These are phyloP conservation scores for Starmerella floricola DNA, from an alignment of 805 yeast species.

Conservation along the genomic window DNA sequence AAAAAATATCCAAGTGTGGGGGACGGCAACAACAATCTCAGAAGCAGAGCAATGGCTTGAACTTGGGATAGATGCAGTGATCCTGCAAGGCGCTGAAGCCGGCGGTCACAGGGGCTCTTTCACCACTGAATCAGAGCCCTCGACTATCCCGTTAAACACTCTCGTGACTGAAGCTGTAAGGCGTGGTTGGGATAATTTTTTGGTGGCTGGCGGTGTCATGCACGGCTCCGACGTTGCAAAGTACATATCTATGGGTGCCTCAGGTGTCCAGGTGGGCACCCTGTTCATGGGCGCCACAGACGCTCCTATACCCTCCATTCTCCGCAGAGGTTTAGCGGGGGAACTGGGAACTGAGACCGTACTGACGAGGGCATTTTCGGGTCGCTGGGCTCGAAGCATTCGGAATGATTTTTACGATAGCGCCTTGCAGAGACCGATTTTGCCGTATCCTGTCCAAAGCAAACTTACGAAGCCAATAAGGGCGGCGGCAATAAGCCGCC, in stretches of 20 bases:
- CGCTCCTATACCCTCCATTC: neutral
- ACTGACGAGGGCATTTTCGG: too few relatives aligned
- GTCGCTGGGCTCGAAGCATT: too few relatives aligned
- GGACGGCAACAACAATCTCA: neutral
- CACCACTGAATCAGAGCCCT: neutral
- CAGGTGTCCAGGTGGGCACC: neutral
- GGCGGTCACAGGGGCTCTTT: slow-evolving; percentile 1
- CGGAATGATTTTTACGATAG: too few relatives aligned
- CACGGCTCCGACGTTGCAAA: neutral
- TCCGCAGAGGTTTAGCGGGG: too few relatives aligned
- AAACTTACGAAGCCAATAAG: too few relatives aligned
- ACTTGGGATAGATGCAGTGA: neutral
- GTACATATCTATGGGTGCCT: neutral
- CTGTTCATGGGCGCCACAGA: neutral
- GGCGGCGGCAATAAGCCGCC: too few relatives aligned
- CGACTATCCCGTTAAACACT: neutral
- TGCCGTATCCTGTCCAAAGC: too few relatives aligned
- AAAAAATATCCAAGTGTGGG: neutral
- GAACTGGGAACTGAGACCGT: too few relatives aligned
- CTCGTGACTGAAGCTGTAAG: neutral
- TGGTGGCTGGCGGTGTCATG: neutral
- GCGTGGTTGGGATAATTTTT: neutral
- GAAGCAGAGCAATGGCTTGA: neutral
- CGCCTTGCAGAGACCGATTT: too few relatives aligned
- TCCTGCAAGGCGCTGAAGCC: neutral